phyloP scores from a whole-genome alignment of 2,329 filamentous ascomycete species.

The Shiraia sp. region DNA sequence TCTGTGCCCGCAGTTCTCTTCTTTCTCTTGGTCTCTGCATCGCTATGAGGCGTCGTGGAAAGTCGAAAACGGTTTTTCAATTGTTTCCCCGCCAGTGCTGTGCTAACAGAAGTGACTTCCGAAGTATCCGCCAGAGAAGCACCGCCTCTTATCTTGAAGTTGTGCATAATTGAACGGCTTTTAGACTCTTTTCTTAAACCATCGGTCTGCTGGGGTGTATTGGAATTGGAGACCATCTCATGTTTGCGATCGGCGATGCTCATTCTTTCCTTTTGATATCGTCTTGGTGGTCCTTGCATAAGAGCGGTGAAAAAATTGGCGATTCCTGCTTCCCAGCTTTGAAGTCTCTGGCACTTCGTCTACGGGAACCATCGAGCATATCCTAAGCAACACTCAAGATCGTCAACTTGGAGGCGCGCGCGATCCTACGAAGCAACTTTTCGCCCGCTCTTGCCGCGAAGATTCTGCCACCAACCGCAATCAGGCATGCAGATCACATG shows the following conservation, averaged over 20 bases:
- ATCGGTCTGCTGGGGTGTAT: too few relatives aligned
- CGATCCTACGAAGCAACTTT: too few relatives aligned
- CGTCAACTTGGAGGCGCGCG: too few relatives aligned
- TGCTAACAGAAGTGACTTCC: slow-evolving; percentile 23
- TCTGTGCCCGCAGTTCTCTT: slow-evolving; percentile 1
- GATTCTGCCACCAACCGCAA: too few relatives aligned
- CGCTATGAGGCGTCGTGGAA: slow-evolving; percentile 12
- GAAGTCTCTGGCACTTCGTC: too few relatives aligned
- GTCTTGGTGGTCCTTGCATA: neutral
- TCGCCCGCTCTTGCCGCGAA: too few relatives aligned
- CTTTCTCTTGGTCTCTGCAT: slow-evolving; percentile 1
- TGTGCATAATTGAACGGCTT: slow-evolving; percentile 32
- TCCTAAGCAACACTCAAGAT: too few relatives aligned
- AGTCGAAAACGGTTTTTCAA: slow-evolving; percentile 29
- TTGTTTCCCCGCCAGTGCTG: slow-evolving; percentile 21
- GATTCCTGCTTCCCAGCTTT: neutral
- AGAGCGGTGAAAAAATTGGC: neutral
- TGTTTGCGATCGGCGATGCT: too few relatives aligned
- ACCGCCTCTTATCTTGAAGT: slow-evolving; percentile 25
- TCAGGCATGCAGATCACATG: too few relatives aligned
- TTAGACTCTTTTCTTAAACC: slow-evolving; percentile 19
- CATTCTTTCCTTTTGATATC: neutral
- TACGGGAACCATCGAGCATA: too few relatives aligned
- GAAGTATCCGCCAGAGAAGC: slow-evolving; percentile 6
- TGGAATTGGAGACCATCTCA: too few relatives aligned